Percentiles rank a stretch among this genome's conserved stretches.
Conservation (phyloP, 352 stramenopile species). For the Thalassiosira livingstoniorum region DNA sequence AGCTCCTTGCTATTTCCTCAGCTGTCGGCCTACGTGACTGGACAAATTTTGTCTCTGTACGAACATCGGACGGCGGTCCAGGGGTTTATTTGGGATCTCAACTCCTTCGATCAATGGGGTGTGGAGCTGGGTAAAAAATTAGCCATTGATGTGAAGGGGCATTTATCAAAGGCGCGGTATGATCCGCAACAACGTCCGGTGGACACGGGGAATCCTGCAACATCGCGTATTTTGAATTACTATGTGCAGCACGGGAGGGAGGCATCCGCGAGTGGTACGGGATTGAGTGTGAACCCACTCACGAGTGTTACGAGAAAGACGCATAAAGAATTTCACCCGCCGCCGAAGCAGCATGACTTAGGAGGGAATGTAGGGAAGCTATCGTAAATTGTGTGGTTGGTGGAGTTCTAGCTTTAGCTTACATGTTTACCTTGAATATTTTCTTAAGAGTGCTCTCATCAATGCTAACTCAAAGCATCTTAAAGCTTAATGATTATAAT, state of each 20-base stretch:
- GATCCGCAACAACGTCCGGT: constrained; percentile 50
- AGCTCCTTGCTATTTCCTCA: constrained; percentile 95
- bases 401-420: too few species aligned
- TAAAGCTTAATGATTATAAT: too few species aligned
- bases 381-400: constrained; percentile 42
- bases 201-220: constrained; percentile 75
- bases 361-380: constrained; percentile 69
- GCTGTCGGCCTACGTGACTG: constrained; percentile 94
- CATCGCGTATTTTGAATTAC: constrained; percentile 84
- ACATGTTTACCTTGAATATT: too few species aligned
- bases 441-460: too few species aligned
- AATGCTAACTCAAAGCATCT: too few species aligned
- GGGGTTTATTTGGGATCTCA: constrained; percentile 98
- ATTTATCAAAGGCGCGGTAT: constrained; percentile 84
- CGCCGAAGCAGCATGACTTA: constrained; percentile 66
- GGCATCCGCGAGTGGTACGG: constrained; percentile 4
- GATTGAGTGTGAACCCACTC: constrained; percentile 44
- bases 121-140: constrained; percentile 98
- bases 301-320: constrained; percentile 76
- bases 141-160: constrained; percentile 92
- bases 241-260: constrained; percentile 78
- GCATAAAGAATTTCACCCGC: constrained; percentile 63
- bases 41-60: constrained; percentile 97
- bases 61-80: constrained; percentile 97
- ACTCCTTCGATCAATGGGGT: constrained; percentile 98